Evolutionary conservation across 176 grass and related monocot species (phyloP).

Genomic region (Raddia guianensis): DNA sequence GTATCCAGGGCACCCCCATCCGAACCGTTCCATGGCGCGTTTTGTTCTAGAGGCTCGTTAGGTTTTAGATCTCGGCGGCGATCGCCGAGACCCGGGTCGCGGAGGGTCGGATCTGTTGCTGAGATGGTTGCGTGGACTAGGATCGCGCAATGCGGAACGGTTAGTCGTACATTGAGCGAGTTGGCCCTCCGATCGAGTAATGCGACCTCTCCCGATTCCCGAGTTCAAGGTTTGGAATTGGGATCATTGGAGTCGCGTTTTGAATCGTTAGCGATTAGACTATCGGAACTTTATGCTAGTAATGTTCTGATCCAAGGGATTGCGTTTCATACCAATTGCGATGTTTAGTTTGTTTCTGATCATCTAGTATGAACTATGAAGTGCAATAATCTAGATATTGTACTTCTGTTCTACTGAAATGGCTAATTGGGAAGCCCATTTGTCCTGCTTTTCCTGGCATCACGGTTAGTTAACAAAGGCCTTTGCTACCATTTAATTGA

Average conservation of each 20-base stretch:
- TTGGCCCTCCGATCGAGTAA: slow-evolving; percentile 4
- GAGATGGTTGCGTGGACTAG: neutral
- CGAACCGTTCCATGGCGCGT: neutral
- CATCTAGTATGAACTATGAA: neutral
- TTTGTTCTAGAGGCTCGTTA: neutral
- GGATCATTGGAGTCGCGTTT: neutral
- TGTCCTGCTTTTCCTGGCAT: neutral
- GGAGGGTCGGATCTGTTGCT: slow-evolving; percentile 35
- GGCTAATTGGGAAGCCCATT: neutral
- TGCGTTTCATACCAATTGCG: neutral
- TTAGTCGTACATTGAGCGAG: neutral
- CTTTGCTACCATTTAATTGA: neutral
- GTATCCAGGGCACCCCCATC: slow-evolving; percentile 13
- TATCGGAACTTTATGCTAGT: neutral
- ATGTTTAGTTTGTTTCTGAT: neutral
- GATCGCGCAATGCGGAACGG: neutral
- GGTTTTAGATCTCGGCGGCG: neutral
- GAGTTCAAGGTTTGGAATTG: no score
- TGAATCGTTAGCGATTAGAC: neutral
- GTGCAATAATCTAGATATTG: neutral
- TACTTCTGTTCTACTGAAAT: neutral
- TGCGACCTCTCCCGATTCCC: neutral
- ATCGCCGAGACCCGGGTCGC: slow-evolving; percentile 28
- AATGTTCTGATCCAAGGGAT: neutral
- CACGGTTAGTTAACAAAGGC: neutral